Percentiles rank a stretch among this genome's conserved stretches.
These are phyloP conservation scores for Dictyophora rubrovolvata DNA, from an alignment of 768 basidiomycete genomes.

Conservation along the genomic window DNA sequence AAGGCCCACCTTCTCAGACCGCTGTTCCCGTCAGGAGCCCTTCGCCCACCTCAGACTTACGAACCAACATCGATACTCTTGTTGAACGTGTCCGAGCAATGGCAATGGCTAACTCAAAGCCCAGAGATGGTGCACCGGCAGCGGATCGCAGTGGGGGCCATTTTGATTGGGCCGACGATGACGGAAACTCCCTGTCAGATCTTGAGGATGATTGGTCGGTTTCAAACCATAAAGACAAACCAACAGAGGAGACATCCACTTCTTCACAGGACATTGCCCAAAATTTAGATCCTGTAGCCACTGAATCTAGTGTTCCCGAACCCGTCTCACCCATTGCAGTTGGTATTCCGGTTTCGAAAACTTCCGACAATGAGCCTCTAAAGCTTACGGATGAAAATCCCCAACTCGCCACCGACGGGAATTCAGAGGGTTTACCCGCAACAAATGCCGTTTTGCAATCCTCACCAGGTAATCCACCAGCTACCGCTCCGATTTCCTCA, in stretches of 20 bases:
- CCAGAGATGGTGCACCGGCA: constrained; percentile 21
- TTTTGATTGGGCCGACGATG: constrained; percentile 85
- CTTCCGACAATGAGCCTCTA: no score
- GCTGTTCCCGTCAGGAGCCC: constrained; percentile 21
- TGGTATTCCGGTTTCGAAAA: no score
- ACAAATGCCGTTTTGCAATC: no score
- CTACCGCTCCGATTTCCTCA: not conserved
- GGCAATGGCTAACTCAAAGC: constrained; percentile 40
- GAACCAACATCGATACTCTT: constrained; percentile 60
- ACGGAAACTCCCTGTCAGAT: constrained; percentile 61
- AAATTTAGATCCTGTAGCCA: constrained; percentile 20
- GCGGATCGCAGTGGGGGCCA: constrained; percentile 66
- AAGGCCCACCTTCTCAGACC: not conserved
- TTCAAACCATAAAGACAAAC: constrained; percentile 32
- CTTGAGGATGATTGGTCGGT: constrained; percentile 71
- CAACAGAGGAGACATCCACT: constrained; percentile 12
- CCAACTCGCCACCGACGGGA: no score
- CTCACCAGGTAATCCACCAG: no score
- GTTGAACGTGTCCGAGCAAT: constrained; percentile 68
- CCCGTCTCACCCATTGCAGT: no score
- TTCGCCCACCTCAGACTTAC: constrained; percentile 31
- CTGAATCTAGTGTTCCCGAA: no score
- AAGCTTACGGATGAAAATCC: no score
- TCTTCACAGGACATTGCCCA: constrained; percentile 18
- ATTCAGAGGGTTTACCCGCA: no score